Percentiles rank a stretch among this genome's conserved stretches.
phyloP scores from a whole-genome alignment of 1,139 yeast species.

The Wickerhamiella pararugosa region DNA sequence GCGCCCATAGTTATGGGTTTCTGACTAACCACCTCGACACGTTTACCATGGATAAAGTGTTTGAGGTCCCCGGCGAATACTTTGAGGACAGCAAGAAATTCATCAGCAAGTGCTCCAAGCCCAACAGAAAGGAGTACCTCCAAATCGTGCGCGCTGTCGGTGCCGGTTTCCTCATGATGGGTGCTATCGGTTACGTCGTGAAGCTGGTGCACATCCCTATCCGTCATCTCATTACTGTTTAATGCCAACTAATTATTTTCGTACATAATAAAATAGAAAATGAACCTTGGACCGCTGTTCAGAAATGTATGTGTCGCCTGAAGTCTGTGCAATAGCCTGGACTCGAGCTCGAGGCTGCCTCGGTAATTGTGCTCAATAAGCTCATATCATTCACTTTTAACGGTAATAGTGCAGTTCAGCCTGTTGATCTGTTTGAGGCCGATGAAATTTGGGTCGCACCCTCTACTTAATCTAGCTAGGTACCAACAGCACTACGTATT shows the following conservation, averaged over 20 bases:
- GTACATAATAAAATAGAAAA: neutral
- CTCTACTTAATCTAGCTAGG: no score
- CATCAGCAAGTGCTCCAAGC: slow-evolving; percentile 84
- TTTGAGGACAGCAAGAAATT: slow-evolving; percentile 83
- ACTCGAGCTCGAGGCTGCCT: no score
- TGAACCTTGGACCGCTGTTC: no score
- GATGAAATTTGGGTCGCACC: no score
- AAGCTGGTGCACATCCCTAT: slow-evolving; percentile 93
- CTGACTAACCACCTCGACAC: neutral
- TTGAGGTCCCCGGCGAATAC: slow-evolving; percentile 85
- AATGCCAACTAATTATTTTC: slow-evolving; percentile 12
- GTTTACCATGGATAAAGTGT: slow-evolving; percentile 48
- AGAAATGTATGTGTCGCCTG: no score
- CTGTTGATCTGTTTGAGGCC: no score
- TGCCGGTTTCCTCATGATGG: slow-evolving; percentile 93
- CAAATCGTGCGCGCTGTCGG: slow-evolving; percentile 93
- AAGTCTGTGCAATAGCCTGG: no score
- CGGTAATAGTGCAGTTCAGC: no score
- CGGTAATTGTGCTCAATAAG: no score
- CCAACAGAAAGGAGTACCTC: slow-evolving; percentile 73
- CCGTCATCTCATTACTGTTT: slow-evolving; percentile 83
- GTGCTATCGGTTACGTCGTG: slow-evolving; percentile 91
- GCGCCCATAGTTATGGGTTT: neutral
- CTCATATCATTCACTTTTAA: no score
- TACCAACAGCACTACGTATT: no score